A percentile compares a stretch with the other conserved stretches of the same genome.
Evolutionary conservation across 306 rosid genomes (phyloP).

Genomic region (Bauhinia variegata): DNA sequence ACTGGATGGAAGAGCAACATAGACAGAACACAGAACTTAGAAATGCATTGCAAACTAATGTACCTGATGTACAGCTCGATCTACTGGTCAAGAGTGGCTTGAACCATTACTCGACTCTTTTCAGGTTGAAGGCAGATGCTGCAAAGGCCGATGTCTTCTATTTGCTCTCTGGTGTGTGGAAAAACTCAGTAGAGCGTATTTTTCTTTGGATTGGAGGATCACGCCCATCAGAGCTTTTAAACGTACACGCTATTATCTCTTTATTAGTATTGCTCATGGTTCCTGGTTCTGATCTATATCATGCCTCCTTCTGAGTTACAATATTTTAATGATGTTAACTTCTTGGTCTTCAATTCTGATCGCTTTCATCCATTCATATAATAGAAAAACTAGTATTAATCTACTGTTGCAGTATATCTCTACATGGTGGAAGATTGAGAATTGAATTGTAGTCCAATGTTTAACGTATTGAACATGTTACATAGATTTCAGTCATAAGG

Average conservation of each 20-base stretch:
- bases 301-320: background rate
- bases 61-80: constrained; percentile 60
- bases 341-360: background rate
- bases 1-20: constrained; percentile 84
- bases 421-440: too few relatives aligned
- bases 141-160: constrained; percentile 82
- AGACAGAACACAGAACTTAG: constrained; percentile 66
- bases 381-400: constrained; percentile 2
- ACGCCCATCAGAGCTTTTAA: constrained; percentile 92
- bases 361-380: background rate
- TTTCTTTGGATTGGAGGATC: constrained; percentile 97
- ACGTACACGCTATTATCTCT: constrained; percentile 46
- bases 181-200: constrained; percentile 79
- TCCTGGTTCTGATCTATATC: background rate
- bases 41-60: constrained; percentile 67
- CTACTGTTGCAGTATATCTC: too few relatives aligned
- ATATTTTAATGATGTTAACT: constrained; percentile 1
- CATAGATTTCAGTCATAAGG: too few relatives aligned
- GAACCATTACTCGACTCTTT: constrained; percentile 72
- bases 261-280: constrained; percentile 28
- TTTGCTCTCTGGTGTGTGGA: constrained; percentile 84
- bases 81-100: constrained; percentile 60
- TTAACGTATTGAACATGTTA: too few relatives aligned
- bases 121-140: constrained; percentile 75
- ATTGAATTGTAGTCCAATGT: too few relatives aligned